A percentile compares a stretch with the other conserved stretches of the same genome.
Conservation (phyloP, 768 basidiomycete species). For the Boletus rubescentipes region DNA sequence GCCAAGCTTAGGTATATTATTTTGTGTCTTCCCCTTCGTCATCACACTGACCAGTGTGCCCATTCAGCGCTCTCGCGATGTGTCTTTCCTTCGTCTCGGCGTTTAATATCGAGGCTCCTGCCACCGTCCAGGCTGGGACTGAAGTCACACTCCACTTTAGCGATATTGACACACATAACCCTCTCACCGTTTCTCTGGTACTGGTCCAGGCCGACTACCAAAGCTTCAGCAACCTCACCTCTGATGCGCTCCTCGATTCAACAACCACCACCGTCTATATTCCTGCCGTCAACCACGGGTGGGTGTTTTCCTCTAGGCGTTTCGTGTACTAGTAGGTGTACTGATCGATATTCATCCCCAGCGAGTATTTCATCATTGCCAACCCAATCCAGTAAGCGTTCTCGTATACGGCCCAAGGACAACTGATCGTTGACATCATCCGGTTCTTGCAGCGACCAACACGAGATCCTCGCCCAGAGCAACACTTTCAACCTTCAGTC, state of each 20-base stretch:
- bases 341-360: neutral
- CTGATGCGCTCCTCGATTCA: too few species aligned
- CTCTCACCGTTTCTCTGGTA: too few species aligned
- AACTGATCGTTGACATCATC: neutral
- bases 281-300: neutral
- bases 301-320: neutral
- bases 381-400: neutral
- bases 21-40: neutral
- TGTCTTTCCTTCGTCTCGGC: neutral
- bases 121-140: neutral
- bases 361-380: neutral
- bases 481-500: too few species aligned
- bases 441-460: neutral
- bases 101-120: neutral
- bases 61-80: neutral
- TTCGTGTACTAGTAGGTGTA: neutral
- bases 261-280: neutral
- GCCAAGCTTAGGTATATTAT: slow-evolving; percentile 1
- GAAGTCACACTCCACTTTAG: neutral
- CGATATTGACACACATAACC: too few species aligned
- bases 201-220: neutral
- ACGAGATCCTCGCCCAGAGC: too few species aligned
- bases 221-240: too few species aligned
- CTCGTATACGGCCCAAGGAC: too few species aligned
- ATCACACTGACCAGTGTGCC: neutral